Percentiles rank a stretch among this genome's conserved stretches.
Evolutionary conservation across 257 asterid genomes (phyloP).

Genomic region (Linderniella brevidens): DNA sequence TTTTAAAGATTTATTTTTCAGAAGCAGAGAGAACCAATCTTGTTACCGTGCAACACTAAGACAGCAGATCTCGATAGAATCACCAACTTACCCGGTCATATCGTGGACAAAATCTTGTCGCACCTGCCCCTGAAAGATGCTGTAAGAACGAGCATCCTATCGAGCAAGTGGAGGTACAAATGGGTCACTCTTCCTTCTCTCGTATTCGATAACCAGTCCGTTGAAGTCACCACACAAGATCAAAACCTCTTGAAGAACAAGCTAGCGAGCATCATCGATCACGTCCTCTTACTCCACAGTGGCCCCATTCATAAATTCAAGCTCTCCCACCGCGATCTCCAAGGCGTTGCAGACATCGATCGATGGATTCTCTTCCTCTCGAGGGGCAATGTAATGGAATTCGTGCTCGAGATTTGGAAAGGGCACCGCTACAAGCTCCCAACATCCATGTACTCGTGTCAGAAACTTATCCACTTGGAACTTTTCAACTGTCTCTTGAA

Average conservation of each 20-base stretch:
- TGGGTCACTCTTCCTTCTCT: conserved; percentile 77
- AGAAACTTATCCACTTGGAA: conserved; percentile 67
- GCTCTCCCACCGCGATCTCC: conserved; percentile 93
- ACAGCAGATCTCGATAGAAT: conserved; percentile 44
- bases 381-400: conserved; percentile 59
- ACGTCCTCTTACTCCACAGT: conserved; percentile 64
- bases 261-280: conserved; percentile 75
- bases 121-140: conserved; percentile 74
- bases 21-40: conserved; percentile 65
- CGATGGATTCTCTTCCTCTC: conserved; percentile 89
- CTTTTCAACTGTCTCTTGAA: conserved; percentile 80
- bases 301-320: conserved; percentile 75
- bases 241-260: conserved; percentile 45
- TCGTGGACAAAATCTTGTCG: conserved; percentile 68
- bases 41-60: conserved; percentile 20
- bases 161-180: conserved; percentile 90
- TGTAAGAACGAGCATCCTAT: conserved; percentile 64
- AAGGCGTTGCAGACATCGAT: conserved; percentile 79
- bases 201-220: conserved; percentile 74
- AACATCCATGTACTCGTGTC: conserved; percentile 52
- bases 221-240: conserved; percentile 65
- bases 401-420: conserved; percentile 89
- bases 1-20: conserved; percentile 10
- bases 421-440: conserved; percentile 94
- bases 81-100: conserved; percentile 69